A percentile compares a stretch with the other conserved stretches of the same genome.
Conservation (phyloP, 1,284 basidiomycete species). For the Porodaedalea pini region DNA sequence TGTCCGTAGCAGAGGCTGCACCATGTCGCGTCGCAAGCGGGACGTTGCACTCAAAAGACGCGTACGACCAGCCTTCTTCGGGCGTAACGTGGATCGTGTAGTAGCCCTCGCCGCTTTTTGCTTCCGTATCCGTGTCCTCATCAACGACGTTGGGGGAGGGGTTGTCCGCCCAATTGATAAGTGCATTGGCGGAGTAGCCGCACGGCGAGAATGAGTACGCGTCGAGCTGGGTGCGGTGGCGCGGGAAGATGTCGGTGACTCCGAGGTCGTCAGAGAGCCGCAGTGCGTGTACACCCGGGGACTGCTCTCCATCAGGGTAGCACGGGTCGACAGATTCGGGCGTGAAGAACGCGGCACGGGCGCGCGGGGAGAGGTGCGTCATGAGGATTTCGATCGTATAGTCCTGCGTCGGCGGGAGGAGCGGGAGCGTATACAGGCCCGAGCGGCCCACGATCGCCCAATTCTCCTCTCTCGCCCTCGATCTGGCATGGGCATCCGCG, state of each 20-base stretch:
- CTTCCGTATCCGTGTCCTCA: neutral
- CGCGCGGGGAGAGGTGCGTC: slow-evolving; percentile 82
- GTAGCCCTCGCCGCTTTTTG: slow-evolving; percentile 73
- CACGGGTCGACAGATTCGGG: slow-evolving; percentile 33
- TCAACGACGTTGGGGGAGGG: slow-evolving; percentile 8
- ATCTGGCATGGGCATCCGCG: slow-evolving; percentile 12
- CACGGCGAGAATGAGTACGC: slow-evolving; percentile 95
- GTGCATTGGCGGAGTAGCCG: slow-evolving; percentile 94
- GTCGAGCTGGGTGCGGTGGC: slow-evolving; percentile 79
- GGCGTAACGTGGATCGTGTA: slow-evolving; percentile 99
- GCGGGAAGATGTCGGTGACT: slow-evolving; percentile 80
- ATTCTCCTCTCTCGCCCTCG: slow-evolving; percentile 13
- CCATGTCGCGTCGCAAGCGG: slow-evolving; percentile 49
- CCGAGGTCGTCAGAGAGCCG: slow-evolving; percentile 74
- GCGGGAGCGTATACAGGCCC: slow-evolving; percentile 22
- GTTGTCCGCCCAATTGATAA: slow-evolving; percentile 63
- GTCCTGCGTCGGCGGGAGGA: slow-evolving; percentile 48
- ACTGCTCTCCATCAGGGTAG: slow-evolving; percentile 31
- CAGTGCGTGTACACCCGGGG: slow-evolving; percentile 63
- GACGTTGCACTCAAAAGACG: slow-evolving; percentile 98
- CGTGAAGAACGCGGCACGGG: slow-evolving; percentile 80
- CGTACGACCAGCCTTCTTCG: slow-evolving; percentile 96
- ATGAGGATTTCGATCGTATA: slow-evolving; percentile 99
- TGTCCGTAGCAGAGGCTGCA: slow-evolving; percentile 30
- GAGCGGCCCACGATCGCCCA: slow-evolving; percentile 21